These are phyloP conservation scores for Aspergillus tubingensis DNA, from an alignment of 2,329 filamentous ascomycete species.

Conservation along the genomic window DNA sequence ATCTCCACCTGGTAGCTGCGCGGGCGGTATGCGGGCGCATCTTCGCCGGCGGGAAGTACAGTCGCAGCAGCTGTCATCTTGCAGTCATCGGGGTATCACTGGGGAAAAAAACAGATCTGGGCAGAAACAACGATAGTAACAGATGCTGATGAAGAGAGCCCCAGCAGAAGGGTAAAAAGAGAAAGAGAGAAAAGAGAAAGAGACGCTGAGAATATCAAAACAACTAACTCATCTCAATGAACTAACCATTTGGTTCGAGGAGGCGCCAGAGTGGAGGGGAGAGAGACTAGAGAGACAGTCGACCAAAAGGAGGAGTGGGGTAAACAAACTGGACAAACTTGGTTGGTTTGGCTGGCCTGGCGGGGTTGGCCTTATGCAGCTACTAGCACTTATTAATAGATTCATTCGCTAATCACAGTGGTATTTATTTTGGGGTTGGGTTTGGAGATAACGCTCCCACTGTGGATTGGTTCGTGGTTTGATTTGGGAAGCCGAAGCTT, in stretches of 20 bases:
- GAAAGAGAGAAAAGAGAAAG: not conserved
- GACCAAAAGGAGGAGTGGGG: not conserved
- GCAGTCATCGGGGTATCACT: not conserved
- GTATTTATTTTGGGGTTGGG: no score
- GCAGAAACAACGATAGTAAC: not conserved
- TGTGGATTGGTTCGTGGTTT: no score
- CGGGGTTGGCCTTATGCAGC: no score
- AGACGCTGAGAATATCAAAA: not conserved
- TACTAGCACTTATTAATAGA: no score
- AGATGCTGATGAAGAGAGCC: not conserved
- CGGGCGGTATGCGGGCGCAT: constrained; percentile 24
- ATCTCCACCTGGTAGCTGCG: constrained; percentile 75
- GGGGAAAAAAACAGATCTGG: not conserved
- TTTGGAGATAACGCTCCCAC: no score
- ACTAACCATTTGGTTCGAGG: not conserved
- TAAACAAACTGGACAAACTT: constrained; percentile 3
- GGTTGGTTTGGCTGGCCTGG: not conserved
- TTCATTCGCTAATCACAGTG: no score
- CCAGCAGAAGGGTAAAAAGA: no score
- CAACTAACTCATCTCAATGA: no score
- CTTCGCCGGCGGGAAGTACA: not conserved
- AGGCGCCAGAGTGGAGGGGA: no score
- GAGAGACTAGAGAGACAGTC: not conserved
- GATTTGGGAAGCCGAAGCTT: no score
- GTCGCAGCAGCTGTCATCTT: constrained; percentile 13